These are phyloP conservation scores for Rhododendron molle DNA, from an alignment of 148 eudicot genomes.

Conservation along the genomic window DNA sequence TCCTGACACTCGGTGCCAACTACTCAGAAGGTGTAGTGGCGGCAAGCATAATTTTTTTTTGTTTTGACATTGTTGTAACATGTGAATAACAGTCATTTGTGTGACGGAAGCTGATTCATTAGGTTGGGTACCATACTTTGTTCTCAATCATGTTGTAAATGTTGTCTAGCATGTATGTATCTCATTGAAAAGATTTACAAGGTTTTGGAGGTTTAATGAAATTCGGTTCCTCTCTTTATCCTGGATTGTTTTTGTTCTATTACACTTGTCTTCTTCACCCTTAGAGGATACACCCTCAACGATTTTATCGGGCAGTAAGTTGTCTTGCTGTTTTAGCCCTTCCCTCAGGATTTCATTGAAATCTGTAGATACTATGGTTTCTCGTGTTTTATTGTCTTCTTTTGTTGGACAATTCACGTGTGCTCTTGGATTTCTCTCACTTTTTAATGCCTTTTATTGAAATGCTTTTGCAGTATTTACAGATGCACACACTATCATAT, in stretches of 20 bases:
- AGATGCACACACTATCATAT: not conserved
- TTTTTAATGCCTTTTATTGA: not conserved
- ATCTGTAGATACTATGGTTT: not conserved
- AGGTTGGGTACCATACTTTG: not conserved
- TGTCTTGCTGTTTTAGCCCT: not conserved
- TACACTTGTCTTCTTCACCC: not conserved
- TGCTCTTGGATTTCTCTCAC: not conserved
- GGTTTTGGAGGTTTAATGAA: not conserved
- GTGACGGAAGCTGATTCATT: not conserved
- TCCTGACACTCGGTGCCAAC: not conserved
- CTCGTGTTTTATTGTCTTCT: not conserved
- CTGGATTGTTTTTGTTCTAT: not conserved
- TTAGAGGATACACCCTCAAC: not conserved
- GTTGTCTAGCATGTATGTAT: not conserved
- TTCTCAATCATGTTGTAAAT: not conserved
- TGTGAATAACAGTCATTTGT: not conserved
- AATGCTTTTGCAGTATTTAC: not conserved
- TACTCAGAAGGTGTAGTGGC: not conserved
- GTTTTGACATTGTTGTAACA: not conserved
- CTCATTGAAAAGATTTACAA: not conserved
- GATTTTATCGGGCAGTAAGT: not conserved
- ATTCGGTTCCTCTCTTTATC: not conserved
- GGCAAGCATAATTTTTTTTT: not conserved
- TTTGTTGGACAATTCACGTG: not conserved
- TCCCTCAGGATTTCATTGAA: not conserved